These are phyloP conservation scores for Dactylella cylindrospora DNA, from an alignment of 2,329 filamentous ascomycete species.

Conservation along the genomic window DNA sequence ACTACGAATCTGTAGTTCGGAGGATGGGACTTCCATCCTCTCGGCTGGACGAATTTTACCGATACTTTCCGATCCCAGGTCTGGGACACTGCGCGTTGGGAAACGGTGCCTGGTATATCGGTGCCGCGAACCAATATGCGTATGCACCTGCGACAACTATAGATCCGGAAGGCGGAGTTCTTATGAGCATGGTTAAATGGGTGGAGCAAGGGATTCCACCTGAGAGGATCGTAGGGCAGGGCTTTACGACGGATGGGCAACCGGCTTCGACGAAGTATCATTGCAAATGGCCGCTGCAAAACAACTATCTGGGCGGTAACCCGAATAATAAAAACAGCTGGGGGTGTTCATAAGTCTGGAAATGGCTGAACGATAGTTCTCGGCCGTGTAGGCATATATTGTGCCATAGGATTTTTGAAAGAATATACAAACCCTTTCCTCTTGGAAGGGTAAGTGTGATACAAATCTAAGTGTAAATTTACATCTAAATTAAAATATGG, in stretches of 20 bases:
- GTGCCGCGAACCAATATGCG: slow-evolving; percentile 3
- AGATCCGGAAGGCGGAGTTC: slow-evolving; percentile 28
- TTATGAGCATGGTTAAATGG: slow-evolving; percentile 58
- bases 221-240: slow-evolving; percentile 48
- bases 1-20: slow-evolving; percentile 29
- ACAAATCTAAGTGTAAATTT: too few species aligned
- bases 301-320: slow-evolving; percentile 16
- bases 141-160: slow-evolving; percentile 1
- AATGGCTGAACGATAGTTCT: too few species aligned
- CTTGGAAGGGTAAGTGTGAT: too few species aligned
- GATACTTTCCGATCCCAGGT: slow-evolving; percentile 51
- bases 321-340: slow-evolving; percentile 8
- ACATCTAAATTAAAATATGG: too few species aligned
- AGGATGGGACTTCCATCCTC: slow-evolving; percentile 46
- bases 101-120: slow-evolving; percentile 44
- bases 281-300: slow-evolving; percentile 25
- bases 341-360: slow-evolving; percentile 10
- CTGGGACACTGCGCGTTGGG: slow-evolving; percentile 51
- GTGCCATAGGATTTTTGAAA: too few species aligned
- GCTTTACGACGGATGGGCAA: not conserved
- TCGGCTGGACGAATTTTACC: slow-evolving; percentile 50
- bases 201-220: slow-evolving; percentile 54
- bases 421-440: too few species aligned
- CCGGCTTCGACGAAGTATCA: slow-evolving; percentile 14
- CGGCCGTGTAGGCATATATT: too few species aligned